phyloP scores from a whole-genome alignment of 2,329 filamentous ascomycete species.

The Penicillium polonicum region DNA sequence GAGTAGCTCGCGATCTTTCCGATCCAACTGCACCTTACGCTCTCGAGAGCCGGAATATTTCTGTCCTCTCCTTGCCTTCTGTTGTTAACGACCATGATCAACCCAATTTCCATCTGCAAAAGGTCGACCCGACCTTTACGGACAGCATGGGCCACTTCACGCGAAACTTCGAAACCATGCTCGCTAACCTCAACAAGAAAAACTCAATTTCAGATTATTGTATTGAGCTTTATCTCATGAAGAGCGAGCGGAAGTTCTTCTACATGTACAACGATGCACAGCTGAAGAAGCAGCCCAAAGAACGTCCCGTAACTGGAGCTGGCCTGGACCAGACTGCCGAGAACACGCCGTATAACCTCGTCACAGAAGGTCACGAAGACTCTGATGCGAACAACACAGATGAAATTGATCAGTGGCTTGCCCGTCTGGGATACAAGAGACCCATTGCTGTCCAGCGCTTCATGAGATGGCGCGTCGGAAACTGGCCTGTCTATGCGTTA shows the following conservation, averaged over 20 bases:
- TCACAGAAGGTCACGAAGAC: slow-evolving; percentile 24
- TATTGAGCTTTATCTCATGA: slow-evolving; percentile 63
- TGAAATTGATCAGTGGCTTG: slow-evolving; percentile 33
- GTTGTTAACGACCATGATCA: slow-evolving; percentile 58
- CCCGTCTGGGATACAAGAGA: slow-evolving; percentile 51
- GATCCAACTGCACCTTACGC: not conserved
- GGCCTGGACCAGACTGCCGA: slow-evolving; percentile 41
- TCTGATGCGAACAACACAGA: slow-evolving; percentile 39
- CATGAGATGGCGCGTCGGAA: slow-evolving; percentile 57
- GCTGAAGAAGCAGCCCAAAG: slow-evolving; percentile 50
- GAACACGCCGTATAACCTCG: slow-evolving; percentile 29
- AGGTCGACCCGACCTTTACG: slow-evolving; percentile 66
- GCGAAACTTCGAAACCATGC: slow-evolving; percentile 56
- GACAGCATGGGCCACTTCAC: slow-evolving; percentile 63
- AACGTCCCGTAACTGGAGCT: slow-evolving; percentile 35
- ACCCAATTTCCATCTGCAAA: slow-evolving; percentile 61
- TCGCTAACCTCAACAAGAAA: slow-evolving; percentile 55
- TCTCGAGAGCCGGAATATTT: slow-evolving; percentile 37
- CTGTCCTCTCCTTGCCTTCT: slow-evolving; percentile 55
- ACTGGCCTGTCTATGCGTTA: slow-evolving; percentile 64
- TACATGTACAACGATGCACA: slow-evolving; percentile 57
- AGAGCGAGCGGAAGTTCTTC: slow-evolving; percentile 68
- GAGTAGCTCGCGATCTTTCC: not conserved
- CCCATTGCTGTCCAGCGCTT: slow-evolving; percentile 56
- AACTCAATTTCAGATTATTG: slow-evolving; percentile 60